These are phyloP conservation scores for Vickermania spadyakhi DNA, from an alignment of 208 protist species.

Conservation along the genomic window DNA sequence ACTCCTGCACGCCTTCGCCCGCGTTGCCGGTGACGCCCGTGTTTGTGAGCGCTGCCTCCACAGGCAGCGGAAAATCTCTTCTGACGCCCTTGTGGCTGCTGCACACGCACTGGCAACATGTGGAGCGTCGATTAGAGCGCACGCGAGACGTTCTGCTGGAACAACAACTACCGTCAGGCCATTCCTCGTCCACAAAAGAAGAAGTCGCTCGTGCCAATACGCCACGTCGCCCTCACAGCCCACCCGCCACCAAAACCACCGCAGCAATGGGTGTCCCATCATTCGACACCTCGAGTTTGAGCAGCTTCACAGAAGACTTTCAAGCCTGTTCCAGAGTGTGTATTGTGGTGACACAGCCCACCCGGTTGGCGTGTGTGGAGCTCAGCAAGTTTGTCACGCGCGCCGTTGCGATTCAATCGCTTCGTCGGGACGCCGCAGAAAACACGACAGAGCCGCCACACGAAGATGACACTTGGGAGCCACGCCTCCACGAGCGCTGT, in stretches of 20 bases:
- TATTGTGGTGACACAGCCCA: conserved; percentile 78
- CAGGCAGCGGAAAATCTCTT: conserved; percentile 65
- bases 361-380: conserved; percentile 58
- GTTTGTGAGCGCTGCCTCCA: conserved; percentile 48
- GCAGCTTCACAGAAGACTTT: conserved; percentile 28
- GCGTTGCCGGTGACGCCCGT: conserved; percentile 1
- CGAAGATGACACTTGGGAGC: too few species aligned
- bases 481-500: background rate
- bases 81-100: conserved; percentile 56
- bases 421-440: too few species aligned
- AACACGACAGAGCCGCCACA: too few species aligned
- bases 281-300: conserved; percentile 9
- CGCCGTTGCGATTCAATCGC: too few species aligned
- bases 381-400: conserved; percentile 34
- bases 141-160: conserved; percentile 18
- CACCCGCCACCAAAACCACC: too few species aligned
- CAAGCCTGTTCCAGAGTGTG: conserved; percentile 32
- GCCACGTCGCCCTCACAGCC: too few species aligned
- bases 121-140: conserved; percentile 18
- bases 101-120: conserved; percentile 48
- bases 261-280: background rate
- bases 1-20: too few species aligned
- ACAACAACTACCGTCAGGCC: too few species aligned
- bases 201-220: too few species aligned
- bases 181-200: too few species aligned